Conservation (phyloP, 257 asterid species). For the Leptodermis oblonga region DNA sequence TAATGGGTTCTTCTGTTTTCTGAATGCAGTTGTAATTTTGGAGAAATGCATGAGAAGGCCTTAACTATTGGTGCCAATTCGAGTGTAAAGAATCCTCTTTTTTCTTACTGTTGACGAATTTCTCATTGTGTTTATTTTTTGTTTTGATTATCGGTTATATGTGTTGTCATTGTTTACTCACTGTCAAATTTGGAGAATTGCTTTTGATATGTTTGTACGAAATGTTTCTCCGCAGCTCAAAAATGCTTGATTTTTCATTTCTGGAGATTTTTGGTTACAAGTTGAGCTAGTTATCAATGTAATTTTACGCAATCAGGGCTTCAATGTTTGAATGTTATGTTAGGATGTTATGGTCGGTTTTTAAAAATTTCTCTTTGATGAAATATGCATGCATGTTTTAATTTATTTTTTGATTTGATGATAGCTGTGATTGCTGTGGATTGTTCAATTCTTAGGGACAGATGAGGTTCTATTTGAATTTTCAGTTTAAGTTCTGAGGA, state of each 20-base stretch:
- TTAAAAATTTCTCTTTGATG: background rate
- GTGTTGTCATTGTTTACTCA: background rate
- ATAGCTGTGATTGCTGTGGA: too few species aligned
- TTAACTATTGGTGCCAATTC: background rate
- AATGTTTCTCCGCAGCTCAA: background rate
- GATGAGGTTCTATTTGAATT: background rate
- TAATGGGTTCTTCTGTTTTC: background rate
- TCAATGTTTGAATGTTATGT: background rate
- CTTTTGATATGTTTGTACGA: background rate
- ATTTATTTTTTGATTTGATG: background rate
- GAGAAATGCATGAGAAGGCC: conserved; percentile 8
- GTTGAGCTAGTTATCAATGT: too few species aligned
- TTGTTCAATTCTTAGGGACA: background rate
- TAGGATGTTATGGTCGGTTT: background rate
- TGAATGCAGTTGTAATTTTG: background rate
- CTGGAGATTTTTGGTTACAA: background rate
- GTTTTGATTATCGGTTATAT: background rate
- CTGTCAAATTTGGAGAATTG: background rate
- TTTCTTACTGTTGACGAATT: background rate
- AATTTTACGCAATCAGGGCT: background rate
- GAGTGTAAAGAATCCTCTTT: background rate
- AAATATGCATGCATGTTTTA: background rate
- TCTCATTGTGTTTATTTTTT: background rate
- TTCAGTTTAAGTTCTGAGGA: background rate
- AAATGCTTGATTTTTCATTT: background rate